phyloP scores from a whole-genome alignment of 108 stramenopile genomes.

The Cyclotella choctawhatcheeana region DNA sequence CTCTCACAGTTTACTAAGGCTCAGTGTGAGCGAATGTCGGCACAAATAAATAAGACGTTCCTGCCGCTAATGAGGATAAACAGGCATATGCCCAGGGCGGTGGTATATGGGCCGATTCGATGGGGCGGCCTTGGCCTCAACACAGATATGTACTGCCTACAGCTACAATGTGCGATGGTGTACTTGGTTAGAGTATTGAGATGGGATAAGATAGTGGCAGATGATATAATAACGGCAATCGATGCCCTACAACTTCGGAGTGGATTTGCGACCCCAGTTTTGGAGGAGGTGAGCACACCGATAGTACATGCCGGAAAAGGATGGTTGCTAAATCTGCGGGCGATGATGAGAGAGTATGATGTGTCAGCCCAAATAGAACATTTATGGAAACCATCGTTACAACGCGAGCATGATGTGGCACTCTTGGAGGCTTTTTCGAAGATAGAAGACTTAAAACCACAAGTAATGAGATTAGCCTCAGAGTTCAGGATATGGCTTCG shows the following conservation, averaged over 20 bases:
- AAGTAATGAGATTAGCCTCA: not conserved
- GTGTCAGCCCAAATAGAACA: not conserved
- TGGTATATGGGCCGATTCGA: not conserved
- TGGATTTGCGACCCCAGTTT: not conserved
- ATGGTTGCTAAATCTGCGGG: not conserved
- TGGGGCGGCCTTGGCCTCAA: not conserved
- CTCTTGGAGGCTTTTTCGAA: not conserved
- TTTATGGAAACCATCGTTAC: not conserved
- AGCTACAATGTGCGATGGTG: not conserved
- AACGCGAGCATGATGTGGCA: not conserved
- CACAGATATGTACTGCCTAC: not conserved
- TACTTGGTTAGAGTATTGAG: not conserved
- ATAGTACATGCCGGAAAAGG: not conserved
- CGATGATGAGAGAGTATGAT: not conserved
- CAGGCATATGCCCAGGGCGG: not conserved
- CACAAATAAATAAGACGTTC: slow-evolving; percentile 1
- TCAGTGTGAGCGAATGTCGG: not conserved
- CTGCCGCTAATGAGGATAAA: not conserved
- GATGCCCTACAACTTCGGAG: slow-evolving; percentile 3
- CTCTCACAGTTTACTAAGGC: not conserved
- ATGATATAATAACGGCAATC: slow-evolving; percentile 2
- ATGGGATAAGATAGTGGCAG: not conserved
- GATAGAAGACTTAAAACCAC: not conserved
- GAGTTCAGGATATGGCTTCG: slow-evolving; percentile 5
- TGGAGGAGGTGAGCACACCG: not conserved